phyloP scores from a whole-genome alignment of 805 yeast species.

The Ogataea parapolymorpha region DNA sequence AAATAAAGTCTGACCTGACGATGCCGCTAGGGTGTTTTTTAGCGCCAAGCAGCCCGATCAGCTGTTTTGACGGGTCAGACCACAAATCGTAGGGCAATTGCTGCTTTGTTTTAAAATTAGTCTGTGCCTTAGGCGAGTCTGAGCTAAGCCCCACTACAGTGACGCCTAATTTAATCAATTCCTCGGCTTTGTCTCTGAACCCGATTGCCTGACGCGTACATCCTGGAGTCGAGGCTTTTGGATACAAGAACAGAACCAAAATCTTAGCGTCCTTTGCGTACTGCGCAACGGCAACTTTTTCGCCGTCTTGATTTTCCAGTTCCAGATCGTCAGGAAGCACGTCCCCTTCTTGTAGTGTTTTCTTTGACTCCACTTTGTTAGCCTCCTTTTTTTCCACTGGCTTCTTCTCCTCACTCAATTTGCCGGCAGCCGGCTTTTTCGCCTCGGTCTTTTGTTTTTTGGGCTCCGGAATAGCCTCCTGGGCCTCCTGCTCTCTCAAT shows the following conservation, averaged over 20 bases:
- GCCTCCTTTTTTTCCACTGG: background rate
- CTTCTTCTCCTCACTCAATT: background rate
- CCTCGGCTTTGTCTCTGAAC: conserved; percentile 62
- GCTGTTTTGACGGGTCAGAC: conserved; percentile 67
- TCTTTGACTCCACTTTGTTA: background rate
- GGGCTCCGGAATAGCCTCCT: background rate
- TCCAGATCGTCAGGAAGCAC: conserved; percentile 40
- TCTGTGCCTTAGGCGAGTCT: conserved; percentile 77
- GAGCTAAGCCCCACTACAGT: conserved; percentile 79
- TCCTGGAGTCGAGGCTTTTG: conserved; percentile 93
- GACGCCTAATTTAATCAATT: conserved; percentile 47
- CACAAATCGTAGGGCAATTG: conserved; percentile 69
- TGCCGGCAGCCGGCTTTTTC: background rate
- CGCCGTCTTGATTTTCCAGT: conserved; percentile 58
- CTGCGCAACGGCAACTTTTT: conserved; percentile 24
- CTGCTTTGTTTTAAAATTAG: conserved; percentile 70
- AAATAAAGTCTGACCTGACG: conserved; percentile 89
- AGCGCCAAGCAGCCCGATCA: conserved; percentile 78
- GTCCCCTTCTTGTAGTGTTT: conserved; percentile 18
- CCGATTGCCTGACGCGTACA: conserved; percentile 95
- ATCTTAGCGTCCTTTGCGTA: conserved; percentile 35
- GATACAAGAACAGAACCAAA: conserved; percentile 71
- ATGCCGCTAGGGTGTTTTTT: conserved; percentile 73
- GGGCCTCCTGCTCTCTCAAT: conserved; percentile 5
- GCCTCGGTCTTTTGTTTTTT: conserved; percentile 1